Base-by-base conservation (phyloP, 441 rosid genomes). In the Adansonia grandidieri region DNA sequence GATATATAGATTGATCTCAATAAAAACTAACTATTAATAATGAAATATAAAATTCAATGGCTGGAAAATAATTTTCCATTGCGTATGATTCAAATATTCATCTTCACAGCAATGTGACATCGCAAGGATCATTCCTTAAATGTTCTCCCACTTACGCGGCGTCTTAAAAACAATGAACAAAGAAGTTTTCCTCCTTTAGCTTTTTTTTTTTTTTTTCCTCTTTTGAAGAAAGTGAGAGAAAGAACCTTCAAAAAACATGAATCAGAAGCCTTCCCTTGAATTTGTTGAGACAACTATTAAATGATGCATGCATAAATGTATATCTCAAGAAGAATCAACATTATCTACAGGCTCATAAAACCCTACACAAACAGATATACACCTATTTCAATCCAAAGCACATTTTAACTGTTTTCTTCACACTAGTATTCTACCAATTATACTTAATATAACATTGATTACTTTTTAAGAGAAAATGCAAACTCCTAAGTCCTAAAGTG, bases 221-320 rank as follows among this genome's bases (percentile, higher is more conserved):
- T 11, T 28, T 11, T 15, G 17, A 14, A 11, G 32, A 8, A 28
- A 5, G 9, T 37, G 42, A 28, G 45, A 63, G 44, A 63, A 44
- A 62, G n/a, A 62, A 0, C 2, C 14, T 44, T 63, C 15, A 5
- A 63, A 63, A 17, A 28, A 63, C 67, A 9, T 60, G 44, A 13
- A 63, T 20, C 68, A 63, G 47, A 63, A 32, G 47, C 68, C 45
- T 63, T 63, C 67, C 20, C 68, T 32, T 63, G 7, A 32, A 32
- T 63, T 63, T 63, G 47, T 63, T 63, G 17, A 32, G 7, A 63
- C 10, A 14, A 14, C 68, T 28, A 63, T 63, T 63, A 0, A 63
- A 63, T 63, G 10, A 63, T 32, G 45, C 47, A 70, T 50, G 5
- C 44, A 1, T 70, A 1, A 70, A 50, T 24, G n/a, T 11, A 50